Base-by-base conservation (phyloP, 805 yeast genomes). In the Saccharomycopsis oosterbeekiorum region DNA sequence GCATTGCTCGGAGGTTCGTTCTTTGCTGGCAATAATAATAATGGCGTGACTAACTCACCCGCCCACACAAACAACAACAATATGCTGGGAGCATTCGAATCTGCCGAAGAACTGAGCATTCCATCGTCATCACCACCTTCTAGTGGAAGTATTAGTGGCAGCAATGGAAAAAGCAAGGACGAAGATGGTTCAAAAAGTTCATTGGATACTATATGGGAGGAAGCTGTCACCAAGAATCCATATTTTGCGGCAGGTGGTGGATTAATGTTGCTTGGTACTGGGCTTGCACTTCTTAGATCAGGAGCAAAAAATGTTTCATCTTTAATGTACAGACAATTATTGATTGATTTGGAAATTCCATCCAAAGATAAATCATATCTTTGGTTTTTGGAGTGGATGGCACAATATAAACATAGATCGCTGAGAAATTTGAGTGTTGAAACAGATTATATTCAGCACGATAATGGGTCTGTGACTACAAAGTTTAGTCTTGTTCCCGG, bases 171-270 rank as follows among this genome's bases (percentile, higher is more conserved):
- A 3, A 42, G 2, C 1, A 12, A 42, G 4, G 50, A 19, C 12
- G 58, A 55, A 6, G 15, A 24, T 39, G 19, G 36, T 43, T 12
- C 50, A 24, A 43, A 36, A n/a, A 26, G 53, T 29, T 21, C 37
- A 26, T 21, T 58, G 37, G 40, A 40, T 15, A 6, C 34, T 11
- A 26, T 84, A 4, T 73, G 83, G 67, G 73, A 80, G 51, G 84
- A 82, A 60, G 80, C 84, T 1, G 76, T 88, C 62, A 78, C 78
- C 24, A 80, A 82, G 42, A 93, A 93, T 70, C 98, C 97, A n/a
- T 91, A 90, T 72, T 93, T 94, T 76, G 94, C 97, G 1, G 99
- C 98, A 0, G 99, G 99, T 69, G 97, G 97, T 68, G 99, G 99
- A 0, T 76, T 94, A 50, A 94, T 94, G 99, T 76, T 92, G 2